phyloP scores from a whole-genome alignment of 2,329 filamentous ascomycete species.

The Penicillium aurantiogriseum region DNA sequence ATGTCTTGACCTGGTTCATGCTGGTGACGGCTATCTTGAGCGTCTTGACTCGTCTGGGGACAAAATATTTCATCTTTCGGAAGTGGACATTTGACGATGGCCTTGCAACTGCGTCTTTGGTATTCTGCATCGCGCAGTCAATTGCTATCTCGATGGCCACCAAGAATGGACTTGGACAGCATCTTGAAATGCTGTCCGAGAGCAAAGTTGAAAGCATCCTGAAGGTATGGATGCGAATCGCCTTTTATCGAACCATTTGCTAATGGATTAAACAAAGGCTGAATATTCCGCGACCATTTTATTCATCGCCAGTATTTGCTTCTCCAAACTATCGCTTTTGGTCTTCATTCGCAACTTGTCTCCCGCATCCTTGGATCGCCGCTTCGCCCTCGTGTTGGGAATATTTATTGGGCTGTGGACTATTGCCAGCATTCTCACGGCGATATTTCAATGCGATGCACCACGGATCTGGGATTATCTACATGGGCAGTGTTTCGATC shows the following conservation, averaged over 20 bases:
- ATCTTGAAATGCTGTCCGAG: constrained; percentile 10
- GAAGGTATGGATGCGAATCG: constrained; percentile 14
- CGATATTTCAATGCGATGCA: constrained; percentile 22
- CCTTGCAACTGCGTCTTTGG: constrained; percentile 21
- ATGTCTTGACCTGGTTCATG: constrained; percentile 29
- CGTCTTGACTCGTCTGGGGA: constrained; percentile 25
- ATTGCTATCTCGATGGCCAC: constrained; percentile 26
- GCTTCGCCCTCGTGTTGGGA: constrained; percentile 17
- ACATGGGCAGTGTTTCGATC: constrained; percentile 20
- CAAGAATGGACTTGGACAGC: constrained; percentile 24
- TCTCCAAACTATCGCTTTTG: constrained; percentile 28
- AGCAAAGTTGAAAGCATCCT: constrained; percentile 14
- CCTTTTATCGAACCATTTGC: background rate
- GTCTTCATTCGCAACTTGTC: constrained; percentile 27
- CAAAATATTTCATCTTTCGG: constrained; percentile 26
- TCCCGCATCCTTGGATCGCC: constrained; percentile 18
- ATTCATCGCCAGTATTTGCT: constrained; percentile 21
- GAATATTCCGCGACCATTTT: constrained; percentile 26
- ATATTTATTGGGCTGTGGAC: constrained; percentile 17
- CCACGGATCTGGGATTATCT: constrained; percentile 24
- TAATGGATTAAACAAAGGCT: constrained; percentile 10
- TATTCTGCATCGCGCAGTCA: constrained; percentile 20
- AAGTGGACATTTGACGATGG: constrained; percentile 26
- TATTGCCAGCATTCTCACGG: constrained; percentile 14
- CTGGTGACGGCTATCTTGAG: constrained; percentile 26